phyloP scores from a whole-genome alignment of 2,329 filamentous ascomycete genomes.

The Aspergillus ibericus region DNA sequence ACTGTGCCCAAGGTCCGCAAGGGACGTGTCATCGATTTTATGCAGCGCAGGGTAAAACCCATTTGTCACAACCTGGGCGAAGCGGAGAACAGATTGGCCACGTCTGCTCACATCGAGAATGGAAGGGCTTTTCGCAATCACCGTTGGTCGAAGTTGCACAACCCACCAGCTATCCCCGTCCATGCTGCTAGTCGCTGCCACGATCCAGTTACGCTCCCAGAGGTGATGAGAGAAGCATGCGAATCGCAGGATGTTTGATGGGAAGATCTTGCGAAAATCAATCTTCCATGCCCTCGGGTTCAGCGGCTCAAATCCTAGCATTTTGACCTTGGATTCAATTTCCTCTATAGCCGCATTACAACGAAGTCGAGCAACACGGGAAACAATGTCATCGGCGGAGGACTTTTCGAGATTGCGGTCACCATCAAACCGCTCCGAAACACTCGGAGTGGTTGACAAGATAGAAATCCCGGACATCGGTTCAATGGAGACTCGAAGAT shows the following conservation, averaged over 20 bases:
- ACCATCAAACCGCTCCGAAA: constrained; percentile 60
- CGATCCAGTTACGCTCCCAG: constrained; percentile 73
- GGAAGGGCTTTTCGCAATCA: constrained; percentile 14
- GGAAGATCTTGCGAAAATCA: constrained; percentile 61
- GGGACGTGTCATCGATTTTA: constrained; percentile 27
- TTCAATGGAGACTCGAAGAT: constrained; percentile 67
- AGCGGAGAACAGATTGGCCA: constrained; percentile 20
- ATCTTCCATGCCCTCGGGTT: constrained; percentile 37
- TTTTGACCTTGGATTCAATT: constrained; percentile 37
- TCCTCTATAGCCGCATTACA: constrained; percentile 43
- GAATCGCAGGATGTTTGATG: constrained; percentile 62
- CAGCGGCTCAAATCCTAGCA: constrained; percentile 40
- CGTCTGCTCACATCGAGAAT: constrained; percentile 12
- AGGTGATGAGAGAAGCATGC: constrained; percentile 69
- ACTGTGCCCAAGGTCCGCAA: constrained; percentile 36
- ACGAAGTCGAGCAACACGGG: constrained; percentile 40
- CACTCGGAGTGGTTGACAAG: constrained; percentile 63
- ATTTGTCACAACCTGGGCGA: constrained; percentile 32
- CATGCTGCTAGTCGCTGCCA: constrained; percentile 69
- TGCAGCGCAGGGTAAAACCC: constrained; percentile 24
- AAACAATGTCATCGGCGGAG: constrained; percentile 40
- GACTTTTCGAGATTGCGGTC: constrained; percentile 61
- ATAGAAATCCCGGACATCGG: constrained; percentile 75
- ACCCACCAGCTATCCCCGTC: constrained; percentile 79
- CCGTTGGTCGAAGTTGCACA: constrained; percentile 42